Conservation (phyloP, 73 alveolate species). For the Symbiodinium natans region DNA sequence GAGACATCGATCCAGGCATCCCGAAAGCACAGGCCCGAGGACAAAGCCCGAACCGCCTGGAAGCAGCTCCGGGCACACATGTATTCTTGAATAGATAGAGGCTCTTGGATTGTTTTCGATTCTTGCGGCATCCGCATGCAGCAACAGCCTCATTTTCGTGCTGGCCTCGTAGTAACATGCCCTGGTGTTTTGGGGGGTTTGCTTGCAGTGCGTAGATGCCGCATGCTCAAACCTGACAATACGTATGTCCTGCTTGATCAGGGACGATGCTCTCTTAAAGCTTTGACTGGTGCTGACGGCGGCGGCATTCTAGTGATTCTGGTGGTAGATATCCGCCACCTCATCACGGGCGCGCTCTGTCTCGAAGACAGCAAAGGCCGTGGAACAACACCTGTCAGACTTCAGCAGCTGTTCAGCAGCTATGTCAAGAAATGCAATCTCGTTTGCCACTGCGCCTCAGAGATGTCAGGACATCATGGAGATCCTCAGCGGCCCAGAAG, state of each 20-base stretch:
- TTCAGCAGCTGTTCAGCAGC: neutral
- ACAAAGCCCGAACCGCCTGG: neutral
- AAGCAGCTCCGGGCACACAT: no score
- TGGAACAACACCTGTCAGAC: constrained; percentile 26
- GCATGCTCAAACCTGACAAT: no score
- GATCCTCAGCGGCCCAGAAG: neutral
- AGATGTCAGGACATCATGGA: neutral
- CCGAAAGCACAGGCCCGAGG: constrained; percentile 37
- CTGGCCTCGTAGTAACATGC: no score
- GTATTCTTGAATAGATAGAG: neutral
- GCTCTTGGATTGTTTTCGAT: neutral
- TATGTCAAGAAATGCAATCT: neutral
- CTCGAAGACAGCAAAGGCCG: constrained; percentile 81
- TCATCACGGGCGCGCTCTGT: constrained; percentile 59
- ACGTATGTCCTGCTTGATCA: no score
- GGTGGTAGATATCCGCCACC: no score
- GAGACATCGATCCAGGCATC: neutral
- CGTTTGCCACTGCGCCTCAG: neutral
- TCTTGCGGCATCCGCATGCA: no score
- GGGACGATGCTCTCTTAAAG: no score
- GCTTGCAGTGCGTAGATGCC: no score
- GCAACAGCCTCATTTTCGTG: no score
- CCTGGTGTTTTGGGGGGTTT: no score
- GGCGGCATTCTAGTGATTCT: no score
- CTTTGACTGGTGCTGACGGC: no score